Evolutionary conservation across 257 asterid species (phyloP).

Genomic region (Solanum pennellii): DNA sequence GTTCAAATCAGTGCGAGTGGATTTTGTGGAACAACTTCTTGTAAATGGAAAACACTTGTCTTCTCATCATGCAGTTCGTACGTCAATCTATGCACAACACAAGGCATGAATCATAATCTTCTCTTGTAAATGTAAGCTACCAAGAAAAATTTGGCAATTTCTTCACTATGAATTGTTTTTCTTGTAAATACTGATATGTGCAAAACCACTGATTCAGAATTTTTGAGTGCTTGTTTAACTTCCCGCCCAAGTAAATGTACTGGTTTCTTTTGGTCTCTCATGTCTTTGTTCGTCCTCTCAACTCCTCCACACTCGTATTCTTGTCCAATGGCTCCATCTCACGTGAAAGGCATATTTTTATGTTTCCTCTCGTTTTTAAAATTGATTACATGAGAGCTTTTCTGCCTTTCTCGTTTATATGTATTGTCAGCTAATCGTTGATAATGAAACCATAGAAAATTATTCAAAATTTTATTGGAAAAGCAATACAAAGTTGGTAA

Average conservation of each 20-base stretch:
- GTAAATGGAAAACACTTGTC: constrained; percentile 70
- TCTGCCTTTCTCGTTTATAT: not conserved
- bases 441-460: not conserved
- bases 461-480: not conserved
- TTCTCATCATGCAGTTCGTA: constrained; percentile 36
- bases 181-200: not conserved
- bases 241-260: not conserved
- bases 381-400: not conserved
- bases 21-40: constrained; percentile 75
- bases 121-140: not conserved
- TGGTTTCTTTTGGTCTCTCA: not conserved
- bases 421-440: not conserved
- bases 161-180: not conserved
- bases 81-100: constrained; percentile 72
- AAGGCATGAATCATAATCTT: constrained; percentile 13
- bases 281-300: not conserved
- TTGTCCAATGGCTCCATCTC: not conserved
- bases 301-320: not conserved
- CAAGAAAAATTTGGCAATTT: not conserved
- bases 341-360: not conserved
- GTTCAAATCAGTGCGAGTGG: constrained; percentile 77
- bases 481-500: not conserved
- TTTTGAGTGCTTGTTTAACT: not conserved
- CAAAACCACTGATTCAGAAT: not conserved
- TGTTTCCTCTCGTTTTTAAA: not conserved